phyloP scores from a whole-genome alignment of 805 yeast species.

The Saccharomycopsis lassenensis region DNA sequence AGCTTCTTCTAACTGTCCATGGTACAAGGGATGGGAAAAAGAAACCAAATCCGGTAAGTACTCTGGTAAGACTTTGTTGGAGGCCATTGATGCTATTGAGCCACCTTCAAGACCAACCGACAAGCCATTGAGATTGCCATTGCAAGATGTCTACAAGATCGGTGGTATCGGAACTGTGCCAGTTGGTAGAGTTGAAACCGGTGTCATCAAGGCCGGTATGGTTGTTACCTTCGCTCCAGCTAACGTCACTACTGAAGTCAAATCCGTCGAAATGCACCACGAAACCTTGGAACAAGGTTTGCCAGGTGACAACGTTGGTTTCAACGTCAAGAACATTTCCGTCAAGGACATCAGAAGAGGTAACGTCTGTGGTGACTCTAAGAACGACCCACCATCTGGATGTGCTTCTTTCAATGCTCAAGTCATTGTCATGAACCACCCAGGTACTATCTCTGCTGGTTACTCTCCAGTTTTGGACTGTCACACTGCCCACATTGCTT shows the following conservation, averaged over 20 bases:
- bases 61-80: constrained; percentile 75
- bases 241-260: constrained; percentile 82
- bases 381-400: constrained; percentile 80
- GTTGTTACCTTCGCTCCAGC: constrained; percentile 84
- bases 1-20: constrained; percentile 68
- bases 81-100: constrained; percentile 76
- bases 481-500: constrained; percentile 88
- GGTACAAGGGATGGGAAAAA: constrained; percentile 83
- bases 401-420: constrained; percentile 75
- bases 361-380: constrained; percentile 86
- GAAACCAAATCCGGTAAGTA: constrained; percentile 61
- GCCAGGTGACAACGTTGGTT: constrained; percentile 88
- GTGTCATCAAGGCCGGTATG: constrained; percentile 87
- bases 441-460: constrained; percentile 86
- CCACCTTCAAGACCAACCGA: constrained; percentile 74
- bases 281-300: constrained; percentile 67
- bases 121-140: constrained; percentile 82
- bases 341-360: constrained; percentile 87
- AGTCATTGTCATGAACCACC: constrained; percentile 82
- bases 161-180: constrained; percentile 91
- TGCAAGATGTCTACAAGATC: constrained; percentile 87
- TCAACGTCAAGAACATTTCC: constrained; percentile 87
- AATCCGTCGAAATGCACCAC: constrained; percentile 86
- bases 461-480: constrained; percentile 88
- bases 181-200: constrained; percentile 91